A percentile compares a stretch with the other conserved stretches of the same genome.
Evolutionary conservation across 305 asterid species (phyloP).

Genomic region (Fraxinus sp.): DNA sequence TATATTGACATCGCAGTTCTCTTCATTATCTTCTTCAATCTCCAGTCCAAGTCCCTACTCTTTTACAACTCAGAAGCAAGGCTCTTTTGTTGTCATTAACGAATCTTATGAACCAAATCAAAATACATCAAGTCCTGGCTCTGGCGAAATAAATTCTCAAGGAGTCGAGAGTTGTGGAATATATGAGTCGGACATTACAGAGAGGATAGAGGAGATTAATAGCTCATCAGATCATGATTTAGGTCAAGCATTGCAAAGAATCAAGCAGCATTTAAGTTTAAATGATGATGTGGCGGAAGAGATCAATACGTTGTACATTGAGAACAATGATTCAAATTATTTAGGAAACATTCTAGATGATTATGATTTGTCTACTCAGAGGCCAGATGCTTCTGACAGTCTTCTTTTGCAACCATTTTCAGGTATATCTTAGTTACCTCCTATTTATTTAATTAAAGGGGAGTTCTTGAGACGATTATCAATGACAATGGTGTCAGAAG

Average conservation of each 20-base stretch:
- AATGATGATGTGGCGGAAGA: conserved; percentile 61
- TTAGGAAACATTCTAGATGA: conserved; percentile 39
- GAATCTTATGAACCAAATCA: conserved; percentile 56
- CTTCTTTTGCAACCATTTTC: conserved; percentile 35
- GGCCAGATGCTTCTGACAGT: conserved; percentile 42
- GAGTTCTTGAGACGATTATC: conserved; percentile 4
- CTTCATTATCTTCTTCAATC: conserved; percentile 49
- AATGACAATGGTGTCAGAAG: conserved; percentile 5
- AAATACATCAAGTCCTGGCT: conserved; percentile 59
- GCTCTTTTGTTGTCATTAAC: conserved; percentile 44
- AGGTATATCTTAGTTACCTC: conserved; percentile 31
- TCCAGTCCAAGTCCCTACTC: conserved; percentile 57
- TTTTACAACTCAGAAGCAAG: conserved; percentile 51
- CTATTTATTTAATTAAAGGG: conserved; percentile 8
- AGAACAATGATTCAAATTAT: conserved; percentile 47
- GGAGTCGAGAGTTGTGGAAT: conserved; percentile 32
- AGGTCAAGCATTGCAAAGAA: conserved; percentile 58
- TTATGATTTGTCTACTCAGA: conserved; percentile 46
- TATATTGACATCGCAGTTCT: conserved; percentile 45
- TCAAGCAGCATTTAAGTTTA: conserved; percentile 79
- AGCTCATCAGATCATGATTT: conserved; percentile 52
- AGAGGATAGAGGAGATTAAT: conserved; percentile 42
- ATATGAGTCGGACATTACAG: conserved; percentile 31
- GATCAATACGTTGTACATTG: conserved; percentile 36
- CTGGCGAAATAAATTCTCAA: conserved; percentile 65